These are phyloP conservation scores for Penicillium bialowiezense DNA, from an alignment of 495 filamentous ascomycete genomes.

Conservation along the genomic window DNA sequence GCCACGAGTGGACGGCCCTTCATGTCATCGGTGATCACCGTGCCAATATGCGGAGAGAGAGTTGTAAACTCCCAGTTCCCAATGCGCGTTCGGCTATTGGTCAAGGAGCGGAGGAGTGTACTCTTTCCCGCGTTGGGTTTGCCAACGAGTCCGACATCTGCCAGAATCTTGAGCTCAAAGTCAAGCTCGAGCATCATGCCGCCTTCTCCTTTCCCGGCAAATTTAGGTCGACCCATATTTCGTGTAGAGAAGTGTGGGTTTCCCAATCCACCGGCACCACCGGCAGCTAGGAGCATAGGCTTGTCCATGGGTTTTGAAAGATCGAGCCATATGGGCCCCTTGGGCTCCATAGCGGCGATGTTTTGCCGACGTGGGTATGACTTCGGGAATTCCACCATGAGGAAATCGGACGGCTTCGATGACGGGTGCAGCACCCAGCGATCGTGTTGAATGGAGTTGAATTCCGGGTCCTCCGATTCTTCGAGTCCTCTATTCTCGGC, in stretches of 20 bases:
- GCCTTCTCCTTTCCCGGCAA: constrained; percentile 80
- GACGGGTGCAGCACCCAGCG: constrained; percentile 87
- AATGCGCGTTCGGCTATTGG: constrained; percentile 78
- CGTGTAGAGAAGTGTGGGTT: constrained; percentile 88
- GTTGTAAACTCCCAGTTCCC: constrained; percentile 98
- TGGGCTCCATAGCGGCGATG: constrained; percentile 60
- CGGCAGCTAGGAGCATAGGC: constrained; percentile 86
- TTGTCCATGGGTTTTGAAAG: constrained; percentile 74
- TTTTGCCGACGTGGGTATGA: constrained; percentile 56
- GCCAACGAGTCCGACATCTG: constrained; percentile 91
- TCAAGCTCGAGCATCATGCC: constrained; percentile 77
- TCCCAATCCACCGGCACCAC: constrained; percentile 83
- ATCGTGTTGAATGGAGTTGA: constrained; percentile 45
- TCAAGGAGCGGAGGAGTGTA: constrained; percentile 83
- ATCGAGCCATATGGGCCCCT: constrained; percentile 74
- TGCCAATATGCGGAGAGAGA: constrained; percentile 89
- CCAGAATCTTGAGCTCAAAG: constrained; percentile 90
- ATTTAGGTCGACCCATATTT: constrained; percentile 67
- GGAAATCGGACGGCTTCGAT: constrained; percentile 62
- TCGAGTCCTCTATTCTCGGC: constrained; percentile 25
- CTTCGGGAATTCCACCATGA: constrained; percentile 56
- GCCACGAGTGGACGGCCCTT: constrained; percentile 61
- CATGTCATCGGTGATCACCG: constrained; percentile 83
- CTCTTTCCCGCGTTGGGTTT: constrained; percentile 96
- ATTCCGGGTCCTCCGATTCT: constrained; percentile 26